These are phyloP conservation scores for Endothia cerciana DNA, from an alignment of 2,329 filamentous ascomycete genomes.

Conservation along the genomic window DNA sequence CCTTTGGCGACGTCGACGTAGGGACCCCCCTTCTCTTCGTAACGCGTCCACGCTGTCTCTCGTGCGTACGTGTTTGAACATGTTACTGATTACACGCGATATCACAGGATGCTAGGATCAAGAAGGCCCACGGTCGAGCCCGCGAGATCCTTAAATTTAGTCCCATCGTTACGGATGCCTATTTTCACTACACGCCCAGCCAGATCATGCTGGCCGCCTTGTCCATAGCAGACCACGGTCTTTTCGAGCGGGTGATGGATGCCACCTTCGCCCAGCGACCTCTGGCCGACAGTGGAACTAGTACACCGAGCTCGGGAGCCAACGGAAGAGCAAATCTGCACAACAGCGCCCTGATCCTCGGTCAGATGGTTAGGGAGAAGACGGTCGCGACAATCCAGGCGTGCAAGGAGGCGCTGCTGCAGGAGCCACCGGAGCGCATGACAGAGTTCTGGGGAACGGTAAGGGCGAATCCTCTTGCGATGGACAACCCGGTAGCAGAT, in stretches of 20 bases:
- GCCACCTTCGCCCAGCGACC: slow-evolving; percentile 41
- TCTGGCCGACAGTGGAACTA: slow-evolving; percentile 30
- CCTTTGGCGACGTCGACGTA: slow-evolving; percentile 65
- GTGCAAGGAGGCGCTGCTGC: slow-evolving; percentile 59
- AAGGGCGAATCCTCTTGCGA: slow-evolving; percentile 32
- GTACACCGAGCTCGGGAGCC: slow-evolving; percentile 25
- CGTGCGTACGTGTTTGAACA: not conserved
- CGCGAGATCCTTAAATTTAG: slow-evolving; percentile 76
- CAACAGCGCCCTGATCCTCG: slow-evolving; percentile 47
- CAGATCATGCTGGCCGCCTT: slow-evolving; percentile 91
- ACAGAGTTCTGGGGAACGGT: slow-evolving; percentile 59
- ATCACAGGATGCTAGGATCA: slow-evolving; percentile 45
- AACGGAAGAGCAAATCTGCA: slow-evolving; percentile 30
- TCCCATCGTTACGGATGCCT: slow-evolving; percentile 88
- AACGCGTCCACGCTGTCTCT: not conserved
- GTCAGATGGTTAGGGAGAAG: slow-evolving; percentile 25
- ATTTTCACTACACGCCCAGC: slow-evolving; percentile 92
- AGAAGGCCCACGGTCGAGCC: slow-evolving; percentile 71
- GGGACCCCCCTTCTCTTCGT: slow-evolving; percentile 18
- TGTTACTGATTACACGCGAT: not conserved
- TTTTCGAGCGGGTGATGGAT: slow-evolving; percentile 56
- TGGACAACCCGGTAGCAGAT: slow-evolving; percentile 17
- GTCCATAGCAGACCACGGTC: slow-evolving; percentile 70
- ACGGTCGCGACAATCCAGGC: slow-evolving; percentile 44
- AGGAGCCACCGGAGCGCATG: slow-evolving; percentile 61